Base-by-base conservation (phyloP, 345 rosid genomes). In the Jatropha curcas region DNA sequence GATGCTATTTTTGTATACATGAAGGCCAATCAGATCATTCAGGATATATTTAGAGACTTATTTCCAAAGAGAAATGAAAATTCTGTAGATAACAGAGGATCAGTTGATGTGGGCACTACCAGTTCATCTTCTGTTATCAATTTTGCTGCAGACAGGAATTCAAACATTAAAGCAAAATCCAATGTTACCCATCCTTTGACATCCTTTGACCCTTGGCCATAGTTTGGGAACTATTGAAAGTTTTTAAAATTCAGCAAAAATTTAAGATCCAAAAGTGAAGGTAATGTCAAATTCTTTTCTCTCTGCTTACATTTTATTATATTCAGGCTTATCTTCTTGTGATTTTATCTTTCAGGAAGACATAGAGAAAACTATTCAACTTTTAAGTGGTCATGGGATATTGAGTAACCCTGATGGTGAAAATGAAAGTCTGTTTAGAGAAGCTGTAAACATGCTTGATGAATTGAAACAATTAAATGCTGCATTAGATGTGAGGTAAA, bases 201-300 rank as follows among this genome's bases (percentile, higher is more conserved):
- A 31, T 70, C 63, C 14, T 30, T 22, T 4, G 39, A 5, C 52
- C 50, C 60, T 4, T 14, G 55, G 13, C 17, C 70, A n/a, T 28
- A 5, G 50, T 78, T 24, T 68, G 68, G 82, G 73, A 76, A 39
- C 28, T 41, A 27, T 22, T 70, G 22, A 74, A 67, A 41, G 71
- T 39, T 0, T 50, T 70, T 0, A 50, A 79, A 41, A n/a, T n/a
- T 58, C 37, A 2, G 9, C n/a, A 11, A 52, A 28, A 60, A 70
- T 61, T 12, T 5, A 62, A 37, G 50, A 60, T 57, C 61, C 66
- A 13, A 31, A 6, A 24, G 9, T 71, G 25, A 73, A 64, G 74
- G 78, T 76, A 70, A 56, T 48, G 22, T 67, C 39, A 22, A 43
- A 48, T 10, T 60, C 51, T 22, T 1, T 27, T 12, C 14, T 0